A percentile compares a stretch with the other conserved stretches of the same genome.
These are phyloP conservation scores for Camellia oleifera DNA, from an alignment of 179 eudicot genomes.

Conservation along the genomic window DNA sequence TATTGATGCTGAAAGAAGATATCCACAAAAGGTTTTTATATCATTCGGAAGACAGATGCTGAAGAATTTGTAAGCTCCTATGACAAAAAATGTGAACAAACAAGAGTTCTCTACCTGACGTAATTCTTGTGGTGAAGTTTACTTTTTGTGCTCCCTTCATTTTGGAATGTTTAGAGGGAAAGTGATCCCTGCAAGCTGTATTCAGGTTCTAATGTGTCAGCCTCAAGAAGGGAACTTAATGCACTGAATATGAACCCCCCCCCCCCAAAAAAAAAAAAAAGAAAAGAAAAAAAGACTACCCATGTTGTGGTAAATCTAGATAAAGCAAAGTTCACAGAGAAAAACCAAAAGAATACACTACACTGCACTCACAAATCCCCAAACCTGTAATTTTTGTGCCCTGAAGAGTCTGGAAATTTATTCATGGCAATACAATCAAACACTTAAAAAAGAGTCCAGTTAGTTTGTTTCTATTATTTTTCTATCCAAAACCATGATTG, in stretches of 20 bases:
- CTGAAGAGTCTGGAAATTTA: neutral
- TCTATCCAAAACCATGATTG: neutral
- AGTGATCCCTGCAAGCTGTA: slow-evolving; percentile 43
- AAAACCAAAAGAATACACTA: neutral
- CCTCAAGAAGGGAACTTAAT: neutral
- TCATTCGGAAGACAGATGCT: neutral
- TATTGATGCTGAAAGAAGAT: slow-evolving; percentile 69
- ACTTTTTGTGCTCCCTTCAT: slow-evolving; percentile 20
- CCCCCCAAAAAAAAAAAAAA: neutral
- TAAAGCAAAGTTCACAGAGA: neutral
- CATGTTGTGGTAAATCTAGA: neutral
- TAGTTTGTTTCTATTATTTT: neutral
- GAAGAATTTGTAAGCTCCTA: neutral
- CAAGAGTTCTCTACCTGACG: slow-evolving; percentile 45
- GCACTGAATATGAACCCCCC: neutral
- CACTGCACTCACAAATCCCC: neutral
- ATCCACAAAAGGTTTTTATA: slow-evolving; percentile 23
- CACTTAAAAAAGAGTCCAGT: neutral
- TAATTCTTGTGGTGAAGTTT: slow-evolving; percentile 35
- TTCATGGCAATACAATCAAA: neutral
- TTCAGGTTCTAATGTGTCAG: slow-evolving; percentile 5
- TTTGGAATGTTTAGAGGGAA: slow-evolving; percentile 20
- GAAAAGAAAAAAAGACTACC: neutral
- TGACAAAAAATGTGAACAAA: slow-evolving; percentile 25
- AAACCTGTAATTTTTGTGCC: neutral